Evolutionary conservation across 2,329 filamentous ascomycete genomes (phyloP).

Genomic region (Colletotrichum sp.): DNA sequence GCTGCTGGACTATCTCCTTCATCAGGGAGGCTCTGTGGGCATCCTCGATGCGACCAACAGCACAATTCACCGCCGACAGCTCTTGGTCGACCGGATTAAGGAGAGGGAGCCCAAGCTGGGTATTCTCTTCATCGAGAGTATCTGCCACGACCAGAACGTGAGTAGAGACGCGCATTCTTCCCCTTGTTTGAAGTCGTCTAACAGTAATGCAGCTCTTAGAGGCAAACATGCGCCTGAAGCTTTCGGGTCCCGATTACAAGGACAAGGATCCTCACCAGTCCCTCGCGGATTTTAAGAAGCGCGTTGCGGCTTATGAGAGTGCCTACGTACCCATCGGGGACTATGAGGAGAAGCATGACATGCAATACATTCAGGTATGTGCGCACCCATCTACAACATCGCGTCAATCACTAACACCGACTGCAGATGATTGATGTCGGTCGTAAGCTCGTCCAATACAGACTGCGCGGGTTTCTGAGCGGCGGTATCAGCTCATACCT

Average conservation of each 20-base stretch:
- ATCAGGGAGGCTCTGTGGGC: constrained; percentile 83
- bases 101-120: constrained; percentile 84
- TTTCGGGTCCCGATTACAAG: constrained; percentile 94
- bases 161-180: constrained; percentile 20
- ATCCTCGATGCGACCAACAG: constrained; percentile 98
- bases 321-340: constrained; percentile 90
- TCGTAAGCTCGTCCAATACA: constrained; percentile 88
- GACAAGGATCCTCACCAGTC: constrained; percentile 89
- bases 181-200: neutral
- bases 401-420: constrained; percentile 27
- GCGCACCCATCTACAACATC: neutral
- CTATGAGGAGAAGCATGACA: constrained; percentile 87
- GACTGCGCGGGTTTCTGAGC: constrained; percentile 89
- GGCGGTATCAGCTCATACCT: constrained; percentile 93
- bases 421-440: constrained; percentile 94
- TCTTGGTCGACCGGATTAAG: constrained; percentile 84
- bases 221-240: constrained; percentile 95
- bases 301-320: constrained; percentile 91
- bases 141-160: constrained; percentile 80
- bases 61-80: constrained; percentile 82
- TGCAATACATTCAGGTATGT: constrained; percentile 85
- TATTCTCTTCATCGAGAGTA: constrained; percentile 93
- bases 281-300: constrained; percentile 88
- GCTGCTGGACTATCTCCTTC: constrained; percentile 85
- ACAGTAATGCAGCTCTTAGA: constrained; percentile 71